Base-by-base conservation (phyloP, 768 basidiomycete species). In the Serendipita vermifera region DNA sequence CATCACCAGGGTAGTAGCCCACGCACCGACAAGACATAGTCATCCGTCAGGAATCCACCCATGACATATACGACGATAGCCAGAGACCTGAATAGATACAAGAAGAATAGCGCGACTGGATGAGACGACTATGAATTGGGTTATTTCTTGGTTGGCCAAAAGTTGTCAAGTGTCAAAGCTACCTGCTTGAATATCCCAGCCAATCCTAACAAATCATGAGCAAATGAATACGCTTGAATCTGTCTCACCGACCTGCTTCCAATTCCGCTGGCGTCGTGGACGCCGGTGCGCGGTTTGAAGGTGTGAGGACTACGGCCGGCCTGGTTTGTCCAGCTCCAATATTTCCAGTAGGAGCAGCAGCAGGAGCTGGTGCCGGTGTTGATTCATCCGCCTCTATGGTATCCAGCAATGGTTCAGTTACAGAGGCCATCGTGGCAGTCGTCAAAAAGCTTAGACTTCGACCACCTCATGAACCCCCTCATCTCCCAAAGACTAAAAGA, bases 11-110 rank as follows among this genome's bases (percentile, higher is more conserved):
- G 38, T 22, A 38, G 11, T 17, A 17, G 33, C 32, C 39, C 29
- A 69, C 88, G 62, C 58, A 94, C 92, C 41, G 91, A 90, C 59
- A 98, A 76, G 20, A 99, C 93, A 69, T 92, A 98, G 66, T 92
- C 86, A 62, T 80, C 71, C 35, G 89, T 89, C 66, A 89, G 83
- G 72, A 83, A 83, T 2, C 92, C 94, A 61, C 85, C 90, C n/a
- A 98, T 76, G 41, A 98, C 77, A 69, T 99, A 99, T 2, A 92
- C 87, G 5, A 82, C 73, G 56, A 99, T 80, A n/a, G 96, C 94
- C 4, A 83, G 76, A 59, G 81, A 77, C 41, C 92, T 78, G 74
- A 99, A 96, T 66, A 90, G 69, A 69, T 83, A 98, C 38, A 98
- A 76, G 67, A 83, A 88, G 64, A 92, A 79, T n/a, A 99, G 76